Conservation (phyloP, 2,329 filamentous ascomycete genomes). For the Fusarium sp. region DNA sequence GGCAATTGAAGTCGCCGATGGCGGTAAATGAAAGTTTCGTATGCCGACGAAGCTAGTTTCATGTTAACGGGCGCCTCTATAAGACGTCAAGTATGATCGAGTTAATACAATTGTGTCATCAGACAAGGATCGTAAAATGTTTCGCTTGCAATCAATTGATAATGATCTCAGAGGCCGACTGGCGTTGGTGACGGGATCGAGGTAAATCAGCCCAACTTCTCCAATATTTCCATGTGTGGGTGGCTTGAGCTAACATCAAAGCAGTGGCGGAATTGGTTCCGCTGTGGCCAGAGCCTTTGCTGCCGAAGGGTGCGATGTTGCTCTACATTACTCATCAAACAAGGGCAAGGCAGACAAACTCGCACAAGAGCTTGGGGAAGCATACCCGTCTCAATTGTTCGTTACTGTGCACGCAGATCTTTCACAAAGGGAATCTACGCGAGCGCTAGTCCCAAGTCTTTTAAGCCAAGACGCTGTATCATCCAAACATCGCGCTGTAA, state of each 20-base stretch:
- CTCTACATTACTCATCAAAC: constrained; percentile 53
- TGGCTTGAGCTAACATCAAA: constrained; percentile 4
- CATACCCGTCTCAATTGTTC: constrained; percentile 9
- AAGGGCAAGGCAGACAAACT: constrained; percentile 51
- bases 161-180: constrained; percentile 36
- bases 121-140: too few species aligned
- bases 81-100: neutral
- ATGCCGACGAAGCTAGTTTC: neutral
- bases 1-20: constrained; percentile 8
- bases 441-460: constrained; percentile 6
- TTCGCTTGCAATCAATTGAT: constrained; percentile 28
- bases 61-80: constrained; percentile 4
- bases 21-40: constrained; percentile 3
- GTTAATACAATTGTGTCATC: too few species aligned
- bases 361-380: constrained; percentile 38
- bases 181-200: constrained; percentile 41
- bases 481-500: constrained; percentile 47
- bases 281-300: constrained; percentile 51
- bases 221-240: too few species aligned
- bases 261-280: constrained; percentile 55
- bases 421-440: constrained; percentile 25
- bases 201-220: constrained; percentile 3
- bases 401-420: constrained; percentile 21
- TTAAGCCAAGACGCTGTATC: constrained; percentile 3
- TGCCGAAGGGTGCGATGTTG: constrained; percentile 54